A percentile compares a stretch with the other conserved stretches of the same genome.
These are phyloP conservation scores for Chaetothyriales sp. DNA, from an alignment of 2,329 filamentous ascomycete genomes.

Conservation along the genomic window DNA sequence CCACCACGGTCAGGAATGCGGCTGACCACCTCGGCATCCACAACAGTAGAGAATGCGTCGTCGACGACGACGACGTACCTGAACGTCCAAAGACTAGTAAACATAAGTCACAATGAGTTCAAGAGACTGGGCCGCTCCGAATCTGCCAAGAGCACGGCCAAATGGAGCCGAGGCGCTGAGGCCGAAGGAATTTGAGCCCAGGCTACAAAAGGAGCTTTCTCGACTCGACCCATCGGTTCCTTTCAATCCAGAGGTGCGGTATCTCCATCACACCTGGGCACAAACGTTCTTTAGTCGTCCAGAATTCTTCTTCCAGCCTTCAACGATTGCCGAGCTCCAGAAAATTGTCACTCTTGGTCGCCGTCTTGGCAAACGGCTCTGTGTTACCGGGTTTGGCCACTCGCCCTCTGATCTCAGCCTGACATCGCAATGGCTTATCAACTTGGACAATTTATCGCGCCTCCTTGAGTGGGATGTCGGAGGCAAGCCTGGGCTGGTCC, in stretches of 20 bases:
- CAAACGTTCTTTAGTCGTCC: conserved; percentile 79
- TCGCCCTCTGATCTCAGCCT: conserved; percentile 86
- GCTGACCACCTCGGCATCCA: no score
- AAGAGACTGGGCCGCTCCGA: conserved; percentile 16
- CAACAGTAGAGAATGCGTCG: not conserved
- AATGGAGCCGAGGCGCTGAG: conserved; percentile 9
- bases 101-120: not conserved
- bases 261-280: conserved; percentile 88
- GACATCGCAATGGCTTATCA: conserved; percentile 87
- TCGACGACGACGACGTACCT: not conserved
- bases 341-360: conserved; percentile 71
- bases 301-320: conserved; percentile 80
- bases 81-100: not conserved
- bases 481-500: conserved; percentile 49
- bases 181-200: conserved; percentile 27
- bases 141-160: conserved; percentile 10
- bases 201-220: conserved; percentile 41
- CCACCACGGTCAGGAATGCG: no score
- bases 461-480: conserved; percentile 53
- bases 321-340: conserved; percentile 65
- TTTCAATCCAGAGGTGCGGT: conserved; percentile 59
- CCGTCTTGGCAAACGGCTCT: conserved; percentile 64
- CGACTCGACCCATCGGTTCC: conserved; percentile 50
- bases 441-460: conserved; percentile 68
- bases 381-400: conserved; percentile 80